Percentiles rank a stretch among this genome's conserved stretches.
phyloP scores from a whole-genome alignment of 2,329 filamentous ascomycete species.

The Colletotrichum ledebouriae region DNA sequence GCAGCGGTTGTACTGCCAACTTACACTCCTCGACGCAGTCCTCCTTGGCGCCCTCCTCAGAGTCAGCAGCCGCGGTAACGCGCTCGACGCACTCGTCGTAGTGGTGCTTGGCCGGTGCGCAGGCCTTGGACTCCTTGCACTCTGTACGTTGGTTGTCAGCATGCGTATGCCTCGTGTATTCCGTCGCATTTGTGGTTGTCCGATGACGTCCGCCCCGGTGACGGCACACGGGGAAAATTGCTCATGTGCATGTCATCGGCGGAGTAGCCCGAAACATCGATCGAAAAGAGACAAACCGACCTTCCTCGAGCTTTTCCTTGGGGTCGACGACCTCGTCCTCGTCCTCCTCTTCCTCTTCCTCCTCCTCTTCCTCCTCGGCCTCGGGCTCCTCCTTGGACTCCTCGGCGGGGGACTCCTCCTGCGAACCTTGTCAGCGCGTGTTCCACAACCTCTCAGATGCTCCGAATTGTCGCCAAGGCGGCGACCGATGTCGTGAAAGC shows the following conservation, averaged over 20 bases:
- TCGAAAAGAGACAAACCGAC: constrained; percentile 68
- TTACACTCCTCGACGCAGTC: constrained; percentile 99
- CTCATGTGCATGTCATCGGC: constrained; percentile 35
- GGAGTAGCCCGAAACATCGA: constrained; percentile 9
- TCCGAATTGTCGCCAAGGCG: not conserved
- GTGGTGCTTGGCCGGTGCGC: constrained; percentile 93
- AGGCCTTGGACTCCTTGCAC: constrained; percentile 88
- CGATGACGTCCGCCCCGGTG: constrained; percentile 1
- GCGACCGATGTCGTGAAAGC: not conserved
- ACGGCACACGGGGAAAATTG: constrained; percentile 8
- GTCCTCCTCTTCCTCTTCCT: constrained; percentile 73
- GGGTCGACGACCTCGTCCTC: constrained; percentile 85
- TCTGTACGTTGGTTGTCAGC: constrained; percentile 67
- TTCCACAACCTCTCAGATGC: not conserved
- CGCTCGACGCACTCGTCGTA: constrained; percentile 98
- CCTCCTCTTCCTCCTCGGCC: constrained; percentile 62
- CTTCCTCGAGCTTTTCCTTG: constrained; percentile 91
- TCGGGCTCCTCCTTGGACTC: constrained; percentile 59
- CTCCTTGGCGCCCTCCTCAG: constrained; percentile 82
- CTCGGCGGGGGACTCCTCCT: constrained; percentile 53
- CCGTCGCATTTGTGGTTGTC: not conserved
- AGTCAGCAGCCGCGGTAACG: constrained; percentile 76
- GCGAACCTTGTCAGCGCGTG: constrained; percentile 23
- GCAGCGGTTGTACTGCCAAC: constrained; percentile 54
- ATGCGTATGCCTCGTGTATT: not conserved